Base-by-base conservation (phyloP, 768 basidiomycete species). In the Phaeotremella skinneri region DNA sequence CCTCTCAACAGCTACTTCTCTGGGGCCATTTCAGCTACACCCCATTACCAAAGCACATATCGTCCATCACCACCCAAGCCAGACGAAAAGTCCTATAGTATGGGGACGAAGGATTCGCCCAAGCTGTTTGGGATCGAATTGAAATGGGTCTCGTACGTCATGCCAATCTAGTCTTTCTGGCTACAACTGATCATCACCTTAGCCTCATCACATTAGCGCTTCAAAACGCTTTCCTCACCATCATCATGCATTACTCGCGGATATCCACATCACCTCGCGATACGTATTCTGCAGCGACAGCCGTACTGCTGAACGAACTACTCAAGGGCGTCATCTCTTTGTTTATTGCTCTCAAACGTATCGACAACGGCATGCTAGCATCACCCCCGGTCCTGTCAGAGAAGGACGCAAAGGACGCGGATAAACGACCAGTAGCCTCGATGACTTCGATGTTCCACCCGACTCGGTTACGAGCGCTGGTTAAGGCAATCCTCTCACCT, bases 181-280 rank as follows among this genome's bases (percentile, higher is more conserved):
- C 41, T n/a, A 42, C 37, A 34, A 20, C 43, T 50, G 37, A 55
- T 51, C 29, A 42, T 62, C 45, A 62, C 30, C 55, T 26, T 11
- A 78, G 77, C 7, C 69, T 78, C 32, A 53, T 77, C 49, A 77
- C 78, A 0, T 82, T 92, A 74, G 90, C 90, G 50, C 83, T 91
- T 51, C 93, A 98, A 80, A 97, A 97, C 79, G 91, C 91, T 21
- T 80, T 85, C 56, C 76, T 98, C 56, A 89, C 91, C 31, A 84
- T 98, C 76, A 87, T 97, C 75, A 93, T 98, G 89, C 92, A 96
- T 80, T 90, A 94, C 78, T 96, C 94, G 37, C 85, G 92, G 63
- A 86, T 90, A 52, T 87, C 88, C 9, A 84, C 85, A 17, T 81
- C 89, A 2, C 84, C 88, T 0, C 85, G 86, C 54, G 81, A 83